These are phyloP conservation scores for Sugiyamaella xylanicola DNA, from an alignment of 1,139 yeast genomes.

Conservation along the genomic window DNA sequence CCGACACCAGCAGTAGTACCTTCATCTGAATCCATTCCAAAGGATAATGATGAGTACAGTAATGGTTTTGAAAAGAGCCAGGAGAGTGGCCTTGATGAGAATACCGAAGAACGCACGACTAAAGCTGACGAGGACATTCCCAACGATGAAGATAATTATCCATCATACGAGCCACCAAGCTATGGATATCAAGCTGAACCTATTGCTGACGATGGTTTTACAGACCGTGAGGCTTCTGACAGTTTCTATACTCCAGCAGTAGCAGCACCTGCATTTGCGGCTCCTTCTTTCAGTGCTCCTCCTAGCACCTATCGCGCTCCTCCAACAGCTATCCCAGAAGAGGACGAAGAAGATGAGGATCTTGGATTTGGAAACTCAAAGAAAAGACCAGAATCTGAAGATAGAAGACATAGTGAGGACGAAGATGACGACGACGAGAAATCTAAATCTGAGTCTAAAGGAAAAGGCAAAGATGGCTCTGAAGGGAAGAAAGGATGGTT, in stretches of 20 bases:
- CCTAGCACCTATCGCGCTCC: slow-evolving; percentile 9
- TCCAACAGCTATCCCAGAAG: slow-evolving; percentile 31
- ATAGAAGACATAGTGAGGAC: slow-evolving; percentile 22
- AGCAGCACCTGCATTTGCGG: slow-evolving; percentile 18
- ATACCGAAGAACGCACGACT: too few relatives aligned
- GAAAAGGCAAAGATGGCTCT: slow-evolving; percentile 29
- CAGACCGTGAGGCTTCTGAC: slow-evolving; percentile 10
- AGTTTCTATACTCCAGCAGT: slow-evolving; percentile 15
- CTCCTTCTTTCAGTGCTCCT: neutral
- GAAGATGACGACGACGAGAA: slow-evolving; percentile 25
- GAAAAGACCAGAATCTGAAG: slow-evolving; percentile 20
- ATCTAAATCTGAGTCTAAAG: slow-evolving; percentile 27
- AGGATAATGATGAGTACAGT: too few relatives aligned
- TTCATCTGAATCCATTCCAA: slow-evolving; percentile 3
- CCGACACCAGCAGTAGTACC: slow-evolving; percentile 8
- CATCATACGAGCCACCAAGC: slow-evolving; percentile 31
- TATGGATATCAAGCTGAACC: slow-evolving; percentile 30
- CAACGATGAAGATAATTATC: slow-evolving; percentile 22
- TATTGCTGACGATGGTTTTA: slow-evolving; percentile 20
- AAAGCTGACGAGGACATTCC: too few relatives aligned
- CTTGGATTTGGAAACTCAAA: slow-evolving; percentile 36
- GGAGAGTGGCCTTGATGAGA: neutral
- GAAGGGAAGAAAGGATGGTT: slow-evolving; percentile 50
- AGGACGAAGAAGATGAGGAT: slow-evolving; percentile 46
- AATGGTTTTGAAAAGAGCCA: too few relatives aligned